Evolutionary conservation across 768 basidiomycete genomes (phyloP).

Genomic region (Tulasnella sp.): DNA sequence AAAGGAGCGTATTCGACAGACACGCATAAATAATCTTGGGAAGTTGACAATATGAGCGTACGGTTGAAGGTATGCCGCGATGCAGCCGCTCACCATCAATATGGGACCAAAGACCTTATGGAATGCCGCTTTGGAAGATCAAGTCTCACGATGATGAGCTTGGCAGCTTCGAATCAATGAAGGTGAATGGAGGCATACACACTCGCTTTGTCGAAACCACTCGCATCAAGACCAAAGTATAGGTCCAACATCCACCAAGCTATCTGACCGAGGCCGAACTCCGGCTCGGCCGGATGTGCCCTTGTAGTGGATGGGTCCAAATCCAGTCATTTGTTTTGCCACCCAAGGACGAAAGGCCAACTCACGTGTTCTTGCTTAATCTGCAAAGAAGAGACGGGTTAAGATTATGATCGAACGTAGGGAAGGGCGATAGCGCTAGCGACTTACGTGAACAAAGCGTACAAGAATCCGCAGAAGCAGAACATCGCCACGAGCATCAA

Average conservation of each 20-base stretch:
- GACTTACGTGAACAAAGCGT: constrained; percentile 86
- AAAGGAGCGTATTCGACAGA: constrained; percentile 79
- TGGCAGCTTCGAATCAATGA: not conserved
- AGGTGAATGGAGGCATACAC: constrained; percentile 25
- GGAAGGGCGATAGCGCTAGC: not conserved
- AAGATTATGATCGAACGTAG: not conserved
- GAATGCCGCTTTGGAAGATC: constrained; percentile 35
- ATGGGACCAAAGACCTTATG: constrained; percentile 83
- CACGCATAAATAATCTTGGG: constrained; percentile 75
- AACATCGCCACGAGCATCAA: constrained; percentile 79
- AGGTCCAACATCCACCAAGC: constrained; percentile 89
- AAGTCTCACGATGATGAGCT: constrained; percentile 11
- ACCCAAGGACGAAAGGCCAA: no score
- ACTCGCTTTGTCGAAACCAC: constrained; percentile 77
- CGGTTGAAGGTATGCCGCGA: not conserved
- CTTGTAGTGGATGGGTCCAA: no score
- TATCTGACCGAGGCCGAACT: no score
- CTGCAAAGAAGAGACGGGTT: no score
- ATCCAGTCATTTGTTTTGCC: no score
- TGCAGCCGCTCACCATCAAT: constrained; percentile 35
- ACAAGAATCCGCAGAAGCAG: constrained; percentile 86
- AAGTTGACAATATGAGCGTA: no score
- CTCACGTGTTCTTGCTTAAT: no score
- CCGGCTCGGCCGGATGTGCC: no score
- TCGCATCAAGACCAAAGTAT: constrained; percentile 89